Base-by-base conservation (phyloP, 331 rosid genomes). In the Pyrus hybrid region DNA sequence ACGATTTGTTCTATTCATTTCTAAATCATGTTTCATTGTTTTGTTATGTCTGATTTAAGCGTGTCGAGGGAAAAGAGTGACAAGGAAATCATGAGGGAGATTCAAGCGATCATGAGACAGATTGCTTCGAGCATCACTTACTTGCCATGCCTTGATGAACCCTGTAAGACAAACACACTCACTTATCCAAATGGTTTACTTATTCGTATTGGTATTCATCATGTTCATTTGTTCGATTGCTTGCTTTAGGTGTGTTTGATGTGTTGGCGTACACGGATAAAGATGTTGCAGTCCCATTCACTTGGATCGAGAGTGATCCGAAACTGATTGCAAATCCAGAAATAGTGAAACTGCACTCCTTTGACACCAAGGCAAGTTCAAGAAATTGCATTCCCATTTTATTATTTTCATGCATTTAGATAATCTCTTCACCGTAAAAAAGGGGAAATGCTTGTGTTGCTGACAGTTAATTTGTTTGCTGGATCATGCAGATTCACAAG, bases 71-170 rank as follows among this genome's bases (percentile, higher is more conserved):
- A 95, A 77, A 95, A 92, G 87, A 95, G 99, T 80, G 99, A 95
- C 79, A 95, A 92, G 79, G 98, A 92, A 87, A 95, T 95, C 63
- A 95, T 95, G 99, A 92, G 99, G 80, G 99, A 95, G 87, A 95
- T 95, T 62, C 99, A 95, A 80, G 99, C 99, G n/a, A 92, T 95
- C 70, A 95, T 95, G 99, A 73, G 99, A 61, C 99, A 95, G 89
- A 92, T 95, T 85, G 99, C 99, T 70, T 95, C 99, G 0, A 92
- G 99, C 84, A 95, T 95, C 75, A 95, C 99, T 77, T 95, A 95
- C 80, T 81, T 95, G 89, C 99, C 99, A 33, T 95, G 99, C 88
- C 86, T 95, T 25, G 99, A 95, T 56, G 99, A 92, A 77, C 79
- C 97, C 43, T 90, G 99, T 94, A 87, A 87, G 92, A 67, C 70